phyloP scores from a whole-genome alignment of 2,329 filamentous ascomycete species.

The Trichoderma brevicompactum region DNA sequence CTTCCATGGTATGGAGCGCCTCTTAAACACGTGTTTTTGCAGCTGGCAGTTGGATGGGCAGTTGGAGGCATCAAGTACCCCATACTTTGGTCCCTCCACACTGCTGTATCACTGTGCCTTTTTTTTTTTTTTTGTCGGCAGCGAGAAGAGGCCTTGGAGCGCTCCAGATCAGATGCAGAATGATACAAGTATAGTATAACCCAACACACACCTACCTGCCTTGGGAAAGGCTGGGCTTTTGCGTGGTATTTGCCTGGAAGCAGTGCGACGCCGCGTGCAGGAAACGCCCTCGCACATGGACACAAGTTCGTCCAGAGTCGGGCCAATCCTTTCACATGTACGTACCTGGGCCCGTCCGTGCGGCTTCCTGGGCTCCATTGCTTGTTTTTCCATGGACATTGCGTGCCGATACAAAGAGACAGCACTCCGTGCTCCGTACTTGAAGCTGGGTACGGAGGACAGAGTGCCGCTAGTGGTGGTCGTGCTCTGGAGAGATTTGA shows the following conservation, averaged over 20 bases:
- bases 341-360: conserved; percentile 10
- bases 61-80: neutral
- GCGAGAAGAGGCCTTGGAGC: no score
- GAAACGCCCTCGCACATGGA: conserved; percentile 18
- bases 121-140: no score
- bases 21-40: conserved; percentile 20
- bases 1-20: neutral
- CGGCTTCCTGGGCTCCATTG: neutral
- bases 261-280: conserved; percentile 22
- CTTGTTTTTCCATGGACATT: neutral
- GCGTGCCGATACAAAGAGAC: neutral
- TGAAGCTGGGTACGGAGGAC: neutral
- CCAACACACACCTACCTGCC: no score
- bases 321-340: conserved; percentile 17
- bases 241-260: conserved; percentile 1
- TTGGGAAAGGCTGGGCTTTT: neutral
- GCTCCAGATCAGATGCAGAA: no score
- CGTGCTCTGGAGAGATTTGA: no score
- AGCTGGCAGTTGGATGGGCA: conserved; percentile 5
- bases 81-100: neutral
- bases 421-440: neutral
- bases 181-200: no score
- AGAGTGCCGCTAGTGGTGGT: no score
- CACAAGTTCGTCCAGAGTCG: conserved; percentile 16
- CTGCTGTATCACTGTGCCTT: no score